Percentiles rank a stretch among this genome's conserved stretches.
phyloP scores from a whole-genome alignment of 345 rosid genomes.

The Rhodamnia argentea region DNA sequence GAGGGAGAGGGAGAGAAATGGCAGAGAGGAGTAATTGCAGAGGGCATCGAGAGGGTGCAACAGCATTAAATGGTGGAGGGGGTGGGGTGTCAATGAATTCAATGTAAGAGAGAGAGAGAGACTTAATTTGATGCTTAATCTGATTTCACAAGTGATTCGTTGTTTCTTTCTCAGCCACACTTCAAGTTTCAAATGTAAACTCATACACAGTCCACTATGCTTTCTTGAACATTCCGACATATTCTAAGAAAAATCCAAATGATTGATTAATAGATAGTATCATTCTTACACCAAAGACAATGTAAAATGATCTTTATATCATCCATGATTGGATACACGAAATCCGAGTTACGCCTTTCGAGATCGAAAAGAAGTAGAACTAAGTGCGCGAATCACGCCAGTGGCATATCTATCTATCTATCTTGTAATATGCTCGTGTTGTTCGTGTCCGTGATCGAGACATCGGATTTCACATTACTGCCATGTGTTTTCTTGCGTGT shows the following conservation, averaged over 20 bases:
- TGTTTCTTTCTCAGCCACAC: background rate
- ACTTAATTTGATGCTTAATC: background rate
- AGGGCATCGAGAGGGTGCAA: conserved; percentile 56
- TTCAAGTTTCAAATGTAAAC: background rate
- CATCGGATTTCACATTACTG: no score
- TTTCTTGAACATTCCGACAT: background rate
- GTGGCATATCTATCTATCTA: background rate
- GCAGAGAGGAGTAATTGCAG: conserved; percentile 48
- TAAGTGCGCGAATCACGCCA: background rate
- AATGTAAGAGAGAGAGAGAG: background rate
- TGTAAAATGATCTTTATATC: background rate
- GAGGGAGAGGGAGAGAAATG: conserved; percentile 9
- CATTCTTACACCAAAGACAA: background rate
- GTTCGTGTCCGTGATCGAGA: no score
- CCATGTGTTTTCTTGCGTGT: no score
- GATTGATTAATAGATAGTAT: background rate
- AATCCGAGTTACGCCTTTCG: background rate
- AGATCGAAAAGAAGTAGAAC: background rate
- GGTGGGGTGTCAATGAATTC: background rate
- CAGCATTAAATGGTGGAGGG: conserved; percentile 1
- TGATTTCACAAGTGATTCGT: background rate
- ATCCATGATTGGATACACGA: background rate
- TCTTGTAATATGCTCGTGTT: no score
- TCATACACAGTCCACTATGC: background rate
- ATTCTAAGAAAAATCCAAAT: background rate